These are phyloP conservation scores for Penicillium simplicissimum DNA, from an alignment of 495 filamentous ascomycete genomes.

Conservation along the genomic window DNA sequence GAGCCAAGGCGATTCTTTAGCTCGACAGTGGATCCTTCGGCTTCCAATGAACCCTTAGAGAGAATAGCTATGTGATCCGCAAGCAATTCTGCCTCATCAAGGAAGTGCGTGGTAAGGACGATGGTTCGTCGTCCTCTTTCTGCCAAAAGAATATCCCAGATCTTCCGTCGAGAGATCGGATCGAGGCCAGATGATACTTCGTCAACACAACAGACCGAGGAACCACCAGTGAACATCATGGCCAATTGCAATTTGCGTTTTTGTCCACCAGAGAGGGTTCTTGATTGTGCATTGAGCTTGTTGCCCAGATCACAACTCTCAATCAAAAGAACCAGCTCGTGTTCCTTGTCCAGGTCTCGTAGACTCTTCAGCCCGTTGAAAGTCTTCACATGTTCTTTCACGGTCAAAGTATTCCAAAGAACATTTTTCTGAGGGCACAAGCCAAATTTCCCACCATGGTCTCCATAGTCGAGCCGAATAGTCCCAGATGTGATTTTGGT, in stretches of 20 bases:
- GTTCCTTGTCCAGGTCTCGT: conserved; percentile 48
- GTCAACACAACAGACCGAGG: conserved; percentile 82
- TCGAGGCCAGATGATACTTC: conserved; percentile 84
- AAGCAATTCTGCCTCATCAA: conserved; percentile 76
- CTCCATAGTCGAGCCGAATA: conserved; percentile 58
- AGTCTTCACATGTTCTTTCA: conserved; percentile 74
- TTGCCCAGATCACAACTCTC: conserved; percentile 65
- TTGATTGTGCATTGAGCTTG: conserved; percentile 65
- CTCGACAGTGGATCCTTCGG: conserved; percentile 74
- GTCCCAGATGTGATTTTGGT: conserved; percentile 67
- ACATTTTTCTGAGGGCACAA: conserved; percentile 91
- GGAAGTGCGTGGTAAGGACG: conserved; percentile 81
- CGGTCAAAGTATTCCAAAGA: conserved; percentile 80
- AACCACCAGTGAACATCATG: conserved; percentile 92
- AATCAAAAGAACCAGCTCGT: conserved; percentile 59
- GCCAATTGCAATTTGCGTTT: conserved; percentile 88
- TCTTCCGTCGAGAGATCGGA: conserved; percentile 75
- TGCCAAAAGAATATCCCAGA: conserved; percentile 85
- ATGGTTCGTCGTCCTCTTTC: conserved; percentile 77
- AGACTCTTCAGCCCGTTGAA: conserved; percentile 77
- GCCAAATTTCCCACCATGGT: conserved; percentile 73
- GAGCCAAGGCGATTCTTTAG: conserved; percentile 68
- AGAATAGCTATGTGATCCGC: conserved; percentile 78
- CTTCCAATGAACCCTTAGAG: conserved; percentile 69
- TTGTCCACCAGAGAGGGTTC: conserved; percentile 80